Evolutionary conservation across 2,329 filamentous ascomycete species (phyloP).

Genomic region (Paracoccidioides brasiliensis): DNA sequence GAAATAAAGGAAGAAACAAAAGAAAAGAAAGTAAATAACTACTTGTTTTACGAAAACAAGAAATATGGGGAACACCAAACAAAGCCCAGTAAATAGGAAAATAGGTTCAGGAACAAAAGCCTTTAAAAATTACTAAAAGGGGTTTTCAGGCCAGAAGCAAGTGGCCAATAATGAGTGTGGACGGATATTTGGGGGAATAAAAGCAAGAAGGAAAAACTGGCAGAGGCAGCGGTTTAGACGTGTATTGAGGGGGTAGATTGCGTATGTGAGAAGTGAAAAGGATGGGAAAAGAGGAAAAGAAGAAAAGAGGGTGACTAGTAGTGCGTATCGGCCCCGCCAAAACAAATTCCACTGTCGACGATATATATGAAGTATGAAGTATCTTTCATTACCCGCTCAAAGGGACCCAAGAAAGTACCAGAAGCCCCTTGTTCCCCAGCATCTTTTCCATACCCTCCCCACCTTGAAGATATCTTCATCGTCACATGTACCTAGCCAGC

Average conservation of each 20-base stretch:
- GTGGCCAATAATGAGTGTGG: background rate
- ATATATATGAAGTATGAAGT: background rate
- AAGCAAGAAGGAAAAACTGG: background rate
- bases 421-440: too few relatives aligned
- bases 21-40: conserved; percentile 1
- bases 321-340: background rate
- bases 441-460: too few relatives aligned
- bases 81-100: too few relatives aligned
- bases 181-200: background rate
- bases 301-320: background rate
- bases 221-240: background rate
- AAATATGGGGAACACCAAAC: too few relatives aligned
- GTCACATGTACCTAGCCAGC: background rate
- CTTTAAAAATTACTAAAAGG: background rate
- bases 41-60: too few relatives aligned
- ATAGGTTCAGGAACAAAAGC: too few relatives aligned
- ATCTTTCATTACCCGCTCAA: conserved; percentile 2
- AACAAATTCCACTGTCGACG: conserved; percentile 1
- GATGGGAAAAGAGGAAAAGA: background rate
- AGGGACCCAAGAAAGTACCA: background rate
- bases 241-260: background rate
- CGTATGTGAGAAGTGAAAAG: background rate
- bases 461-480: too few relatives aligned
- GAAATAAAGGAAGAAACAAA: background rate
- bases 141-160: background rate